phyloP scores from a whole-genome alignment of 2,329 filamentous ascomycete species.

The Magnaporthales sp. region DNA sequence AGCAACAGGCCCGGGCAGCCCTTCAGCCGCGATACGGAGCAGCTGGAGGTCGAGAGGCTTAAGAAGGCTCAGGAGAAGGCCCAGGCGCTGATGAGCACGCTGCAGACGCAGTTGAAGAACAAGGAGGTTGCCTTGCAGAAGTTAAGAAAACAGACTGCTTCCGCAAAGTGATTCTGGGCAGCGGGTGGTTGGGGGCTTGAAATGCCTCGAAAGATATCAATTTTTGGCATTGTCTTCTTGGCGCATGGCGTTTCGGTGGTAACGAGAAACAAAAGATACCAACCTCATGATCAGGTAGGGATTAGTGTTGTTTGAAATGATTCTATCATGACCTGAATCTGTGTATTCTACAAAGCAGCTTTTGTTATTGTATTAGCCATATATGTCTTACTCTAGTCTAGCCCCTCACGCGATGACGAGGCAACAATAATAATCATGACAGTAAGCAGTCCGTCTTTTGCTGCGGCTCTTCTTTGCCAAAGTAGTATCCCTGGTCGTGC shows the following conservation, averaged over 20 bases:
- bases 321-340: not conserved
- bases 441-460: constrained; percentile 17
- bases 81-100: constrained; percentile 47
- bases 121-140: constrained; percentile 54
- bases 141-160: constrained; percentile 43
- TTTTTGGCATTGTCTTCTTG: not conserved
- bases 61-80: constrained; percentile 57
- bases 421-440: not conserved
- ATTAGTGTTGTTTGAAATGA: not conserved
- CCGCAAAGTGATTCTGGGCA: not conserved
- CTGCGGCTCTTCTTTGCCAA: constrained; percentile 13
- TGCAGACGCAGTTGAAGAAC: constrained; percentile 51
- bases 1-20: constrained; percentile 57
- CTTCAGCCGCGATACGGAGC: constrained; percentile 66
- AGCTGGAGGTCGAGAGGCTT: constrained; percentile 50
- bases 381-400: no score
- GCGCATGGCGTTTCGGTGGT: not conserved
- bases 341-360: not conserved
- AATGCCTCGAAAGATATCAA: not conserved
- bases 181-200: not conserved
- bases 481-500: constrained; percentile 62
- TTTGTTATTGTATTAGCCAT: no score
- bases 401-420: not conserved
- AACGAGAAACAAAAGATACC: not conserved
- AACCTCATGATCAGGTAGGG: not conserved